Conservation (phyloP, 2,329 filamentous ascomycete genomes). For the Paradendryphiella salina region DNA sequence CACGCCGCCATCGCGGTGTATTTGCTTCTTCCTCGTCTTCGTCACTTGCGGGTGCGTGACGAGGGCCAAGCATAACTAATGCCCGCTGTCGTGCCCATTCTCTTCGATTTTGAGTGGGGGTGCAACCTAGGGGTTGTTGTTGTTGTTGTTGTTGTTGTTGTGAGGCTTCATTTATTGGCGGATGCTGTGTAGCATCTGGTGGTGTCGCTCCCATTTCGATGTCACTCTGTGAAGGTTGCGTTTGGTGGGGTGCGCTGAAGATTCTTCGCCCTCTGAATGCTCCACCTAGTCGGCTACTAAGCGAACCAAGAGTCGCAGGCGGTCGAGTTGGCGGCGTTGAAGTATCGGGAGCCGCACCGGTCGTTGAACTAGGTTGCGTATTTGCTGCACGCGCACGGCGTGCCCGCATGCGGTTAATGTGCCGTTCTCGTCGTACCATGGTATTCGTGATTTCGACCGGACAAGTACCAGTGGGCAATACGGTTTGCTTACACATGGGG, state of each 20-base stretch:
- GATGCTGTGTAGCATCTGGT: not conserved
- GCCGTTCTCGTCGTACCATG: constrained; percentile 81
- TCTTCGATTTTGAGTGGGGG: constrained; percentile 38
- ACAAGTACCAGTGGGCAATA: constrained; percentile 67
- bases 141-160: constrained; percentile 4
- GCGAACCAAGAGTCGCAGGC: constrained; percentile 24
- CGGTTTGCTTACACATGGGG: constrained; percentile 84
- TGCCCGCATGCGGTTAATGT: constrained; percentile 64
- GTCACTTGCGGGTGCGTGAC: constrained; percentile 23
- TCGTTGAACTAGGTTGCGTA: constrained; percentile 3
- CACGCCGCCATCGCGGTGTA: constrained; percentile 32
- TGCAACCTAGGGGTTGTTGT: constrained; percentile 10
- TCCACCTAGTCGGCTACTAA: constrained; percentile 32
- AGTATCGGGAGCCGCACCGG: not conserved
- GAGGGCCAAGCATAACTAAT: constrained; percentile 49
- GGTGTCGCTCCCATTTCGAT: constrained; percentile 37
- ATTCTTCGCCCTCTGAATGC: constrained; percentile 33
- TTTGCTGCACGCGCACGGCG: constrained; percentile 35
- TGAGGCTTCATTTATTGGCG: not conserved
- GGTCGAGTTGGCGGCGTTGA: constrained; percentile 7
- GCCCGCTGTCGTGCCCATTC: constrained; percentile 54
- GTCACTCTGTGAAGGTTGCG: constrained; percentile 25
- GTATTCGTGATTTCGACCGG: constrained; percentile 65
- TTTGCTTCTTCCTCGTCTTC: constrained; percentile 28
- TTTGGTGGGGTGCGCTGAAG: constrained; percentile 37